phyloP scores from a whole-genome alignment of 2,329 filamentous ascomycete species.

The Fusarium continuum region DNA sequence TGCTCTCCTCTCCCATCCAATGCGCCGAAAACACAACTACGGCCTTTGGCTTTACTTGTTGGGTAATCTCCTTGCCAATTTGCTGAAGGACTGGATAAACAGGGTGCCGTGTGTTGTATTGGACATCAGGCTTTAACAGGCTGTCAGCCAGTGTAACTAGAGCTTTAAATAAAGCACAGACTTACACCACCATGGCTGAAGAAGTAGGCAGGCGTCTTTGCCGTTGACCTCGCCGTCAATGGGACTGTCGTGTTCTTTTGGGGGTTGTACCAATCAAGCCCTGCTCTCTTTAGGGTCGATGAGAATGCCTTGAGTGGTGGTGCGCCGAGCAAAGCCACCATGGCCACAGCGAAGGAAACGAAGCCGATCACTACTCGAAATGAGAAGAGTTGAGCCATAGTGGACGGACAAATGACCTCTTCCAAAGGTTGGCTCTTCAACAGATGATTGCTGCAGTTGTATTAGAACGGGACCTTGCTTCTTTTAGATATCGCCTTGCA shows the following conservation, averaged over 20 bases:
- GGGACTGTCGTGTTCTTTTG: constrained; percentile 13
- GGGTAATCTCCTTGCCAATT: constrained; percentile 76
- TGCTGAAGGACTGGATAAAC: constrained; percentile 70
- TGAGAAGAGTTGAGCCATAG: constrained; percentile 36
- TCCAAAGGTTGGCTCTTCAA: not conserved
- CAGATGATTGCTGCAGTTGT: not conserved
- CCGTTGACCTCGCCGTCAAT: not conserved
- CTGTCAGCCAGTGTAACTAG: not conserved
- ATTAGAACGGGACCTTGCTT: not conserved
- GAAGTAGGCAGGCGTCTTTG: constrained; percentile 57
- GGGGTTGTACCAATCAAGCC: constrained; percentile 25
- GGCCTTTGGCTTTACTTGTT: constrained; percentile 74
- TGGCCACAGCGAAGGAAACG: constrained; percentile 36
- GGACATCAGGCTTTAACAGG: constrained; percentile 64
- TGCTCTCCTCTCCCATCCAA: constrained; percentile 69
- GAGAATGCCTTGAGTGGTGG: constrained; percentile 37
- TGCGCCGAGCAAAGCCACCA: constrained; percentile 36
- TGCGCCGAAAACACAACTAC: constrained; percentile 82
- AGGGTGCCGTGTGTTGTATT: constrained; percentile 74
- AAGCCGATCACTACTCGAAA: constrained; percentile 35
- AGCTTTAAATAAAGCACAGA: not conserved
- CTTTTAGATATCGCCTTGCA: constrained; percentile 9
- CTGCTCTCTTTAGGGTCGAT: constrained; percentile 37
- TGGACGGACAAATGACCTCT: not conserved
- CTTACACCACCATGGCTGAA: constrained; percentile 61